Evolutionary conservation across 2,329 filamentous ascomycete genomes (phyloP).

Genomic region (Exophiala dermatitidis): DNA sequence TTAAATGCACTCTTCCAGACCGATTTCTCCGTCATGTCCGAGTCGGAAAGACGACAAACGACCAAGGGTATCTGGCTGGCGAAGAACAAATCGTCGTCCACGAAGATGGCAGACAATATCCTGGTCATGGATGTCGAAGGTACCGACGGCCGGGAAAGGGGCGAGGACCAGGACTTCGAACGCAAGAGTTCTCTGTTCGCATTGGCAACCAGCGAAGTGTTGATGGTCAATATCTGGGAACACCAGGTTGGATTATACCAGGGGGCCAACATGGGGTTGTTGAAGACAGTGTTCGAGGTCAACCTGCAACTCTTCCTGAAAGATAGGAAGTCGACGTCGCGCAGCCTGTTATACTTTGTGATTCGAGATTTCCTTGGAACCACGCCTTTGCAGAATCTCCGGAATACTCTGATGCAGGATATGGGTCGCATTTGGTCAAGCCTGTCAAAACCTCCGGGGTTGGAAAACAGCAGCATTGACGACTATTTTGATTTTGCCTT

Average conservation of each 20-base stretch:
- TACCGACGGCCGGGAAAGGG: conserved; percentile 89
- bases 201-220: conserved; percentile 90
- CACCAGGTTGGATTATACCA: conserved; percentile 97
- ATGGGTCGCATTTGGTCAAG: conserved; percentile 86
- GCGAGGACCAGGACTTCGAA: conserved; percentile 98
- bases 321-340: conserved; percentile 80
- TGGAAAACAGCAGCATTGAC: conserved; percentile 82
- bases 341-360: conserved; percentile 95
- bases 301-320: conserved; percentile 96
- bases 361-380: conserved; percentile 93
- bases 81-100: conserved; percentile 66
- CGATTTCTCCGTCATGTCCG: conserved; percentile 95
- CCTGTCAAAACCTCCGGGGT: conserved; percentile 80
- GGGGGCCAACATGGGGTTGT: conserved; percentile 94
- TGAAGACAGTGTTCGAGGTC: conserved; percentile 99
- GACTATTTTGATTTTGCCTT: conserved; percentile 99
- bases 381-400: conserved; percentile 82
- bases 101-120: conserved; percentile 86
- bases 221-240: conserved; percentile 99
- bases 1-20: conserved; percentile 95
- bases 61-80: conserved; percentile 99
- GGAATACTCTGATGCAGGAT: conserved; percentile 84
- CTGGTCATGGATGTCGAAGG: conserved; percentile 99
- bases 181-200: conserved; percentile 96
- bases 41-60: conserved; percentile 86